Evolutionary conservation across 306 rosid species (phyloP).

Genomic region (Vigna reflexopilosa): DNA sequence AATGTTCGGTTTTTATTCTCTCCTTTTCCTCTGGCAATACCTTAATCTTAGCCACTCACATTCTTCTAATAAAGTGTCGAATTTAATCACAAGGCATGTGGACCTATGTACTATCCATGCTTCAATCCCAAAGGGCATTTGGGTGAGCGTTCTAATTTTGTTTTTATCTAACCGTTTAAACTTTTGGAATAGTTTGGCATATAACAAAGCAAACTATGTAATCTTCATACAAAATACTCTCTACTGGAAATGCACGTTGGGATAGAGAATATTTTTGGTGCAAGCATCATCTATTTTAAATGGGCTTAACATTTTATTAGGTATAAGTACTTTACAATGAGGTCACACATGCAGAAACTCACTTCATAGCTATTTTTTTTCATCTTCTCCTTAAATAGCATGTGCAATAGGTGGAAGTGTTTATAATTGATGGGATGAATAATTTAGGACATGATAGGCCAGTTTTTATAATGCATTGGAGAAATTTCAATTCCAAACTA

Average conservation of each 20-base stretch:
- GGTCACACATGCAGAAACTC: conserved; percentile 19
- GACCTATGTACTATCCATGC: not conserved
- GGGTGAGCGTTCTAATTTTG: not conserved
- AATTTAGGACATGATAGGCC: conserved; percentile 21
- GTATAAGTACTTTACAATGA: not conserved
- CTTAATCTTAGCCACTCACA: not conserved
- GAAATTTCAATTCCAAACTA: not conserved
- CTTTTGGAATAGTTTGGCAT: not conserved
- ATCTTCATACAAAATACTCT: conserved; percentile 24
- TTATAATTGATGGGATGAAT: conserved; percentile 1
- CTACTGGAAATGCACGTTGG: conserved; percentile 18
- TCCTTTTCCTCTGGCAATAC: not conserved
- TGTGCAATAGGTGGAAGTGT: not conserved
- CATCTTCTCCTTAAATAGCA: not conserved
- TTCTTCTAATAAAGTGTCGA: not conserved
- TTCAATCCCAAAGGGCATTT: not conserved
- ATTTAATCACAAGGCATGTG: not conserved
- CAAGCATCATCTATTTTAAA: not conserved
- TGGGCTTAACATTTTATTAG: conserved; percentile 21
- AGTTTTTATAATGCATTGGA: not conserved
- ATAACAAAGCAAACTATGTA: conserved; percentile 22
- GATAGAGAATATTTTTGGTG: conserved; percentile 6
- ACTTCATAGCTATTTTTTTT: conserved; percentile 1
- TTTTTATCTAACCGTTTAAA: not conserved
- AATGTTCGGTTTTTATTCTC: conserved; percentile 1